Evolutionary conservation across 2,329 filamentous ascomycete species (phyloP), one percentile per base, ranked within the genome.

Genomic region (Paecilomyces niveus): DNA sequence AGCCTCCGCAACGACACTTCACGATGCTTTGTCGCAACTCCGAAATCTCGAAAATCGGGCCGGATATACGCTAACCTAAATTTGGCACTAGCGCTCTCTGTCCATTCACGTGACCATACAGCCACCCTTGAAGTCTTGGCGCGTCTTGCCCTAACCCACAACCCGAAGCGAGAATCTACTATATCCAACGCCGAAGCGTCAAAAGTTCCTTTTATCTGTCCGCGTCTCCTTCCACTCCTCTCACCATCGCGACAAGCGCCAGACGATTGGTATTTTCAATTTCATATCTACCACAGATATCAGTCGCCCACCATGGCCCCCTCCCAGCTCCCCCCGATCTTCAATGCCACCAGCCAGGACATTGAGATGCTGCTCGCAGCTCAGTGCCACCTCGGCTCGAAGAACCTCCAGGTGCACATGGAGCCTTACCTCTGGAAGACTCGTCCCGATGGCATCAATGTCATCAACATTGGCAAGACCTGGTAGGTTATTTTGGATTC

Each of bases 351-450:
- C 75, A 88, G 88, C 77, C 88, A 95, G 84, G 94, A 99, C 85
- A 95, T 99, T 83, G 94, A 99, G 90, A 94, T 92, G 90, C 91
- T 99, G 77, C 89, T 99, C 73, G 89, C 92, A 76, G 92, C 95
- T 75, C 92, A 97, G 84, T 87, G 84, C 82, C 95, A 99, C 83
- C 87, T 97, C 73, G 94, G 94, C 74, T 91, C 89, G 82, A 97
- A 97, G 90, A 99, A 99, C 88, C 81, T 99, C 74, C 94, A 97
- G 86, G 90, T 95, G 78, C 92, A 97, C 85, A 97, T 97, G 92
- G 91, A 96, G 83, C 90, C 92, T 71, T 99, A 99, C 86, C 89
- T 99, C 76, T 99, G 93, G 93, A 99, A 99, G 89, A 96, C 92
- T 79, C 90, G 94, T 77, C 89, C 91, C 68, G 95, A 99, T 75